Base-by-base conservation (phyloP, 2,329 filamentous ascomycete genomes). In the Hymenoscyphus albidus region DNA sequence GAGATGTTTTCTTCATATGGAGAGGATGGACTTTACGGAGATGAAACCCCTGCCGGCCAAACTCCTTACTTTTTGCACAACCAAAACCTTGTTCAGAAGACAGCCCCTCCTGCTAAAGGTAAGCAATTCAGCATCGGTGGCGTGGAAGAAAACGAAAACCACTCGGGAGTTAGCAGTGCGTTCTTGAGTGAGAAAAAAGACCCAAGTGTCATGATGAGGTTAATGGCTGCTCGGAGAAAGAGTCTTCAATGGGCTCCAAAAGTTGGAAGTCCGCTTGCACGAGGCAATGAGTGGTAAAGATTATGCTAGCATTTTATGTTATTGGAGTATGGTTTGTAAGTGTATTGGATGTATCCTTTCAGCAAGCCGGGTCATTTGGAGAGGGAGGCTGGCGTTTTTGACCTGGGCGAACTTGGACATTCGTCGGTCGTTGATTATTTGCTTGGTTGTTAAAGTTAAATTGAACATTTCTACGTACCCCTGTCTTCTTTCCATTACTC, bases 171-270 rank as follows among this genome's bases (percentile, higher is more conserved):
- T 7, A 64, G 80, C 13, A 73, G 76, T 5, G 79, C 80, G 0
- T 74, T 84, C 4, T 73, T 86, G 63, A 77, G 76, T 63, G 77
- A 76, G 59, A 79, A 83, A 60, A 84, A 84, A 76, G 83, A 88
- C 71, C 74, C 79, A 71, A 79, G 79, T 64, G 70, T 76, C 22
- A 75, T 76, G 75, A 70, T 72, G 70, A 68, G 74, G 58, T 78
- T 93, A 66, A 86, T 91, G 81, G 86, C 88, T 12, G 90, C 89
- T 0, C 82, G 90, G 66, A 82, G 91, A 66, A 92, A 91, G 83
- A 94, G 89, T 73, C 75, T 92, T 76, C 89, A 91, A 73, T 92
- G 88, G 79, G 89, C 89, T 39, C 91, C 90, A 38, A 89, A 90
- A 77, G 79, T 92, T 64, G 88, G 84, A 18, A 93, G 90, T 75